phyloP scores from a whole-genome alignment of 371 early-diverging fungal species.

The Apophysomyces trapeziformis region DNA sequence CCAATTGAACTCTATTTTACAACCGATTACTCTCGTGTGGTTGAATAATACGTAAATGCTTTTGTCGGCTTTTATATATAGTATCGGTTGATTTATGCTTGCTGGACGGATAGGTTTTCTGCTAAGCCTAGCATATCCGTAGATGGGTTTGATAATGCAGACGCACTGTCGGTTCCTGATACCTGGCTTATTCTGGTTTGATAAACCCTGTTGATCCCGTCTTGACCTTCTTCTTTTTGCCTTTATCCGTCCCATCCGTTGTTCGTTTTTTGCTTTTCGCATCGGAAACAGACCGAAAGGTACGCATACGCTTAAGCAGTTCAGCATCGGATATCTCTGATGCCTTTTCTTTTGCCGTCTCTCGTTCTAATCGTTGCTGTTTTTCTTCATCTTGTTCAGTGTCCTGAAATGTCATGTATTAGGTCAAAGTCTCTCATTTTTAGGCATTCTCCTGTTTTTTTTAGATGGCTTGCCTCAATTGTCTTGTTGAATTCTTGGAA shows the following conservation, averaged over 20 bases:
- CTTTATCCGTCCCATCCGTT: slow-evolving; percentile 9
- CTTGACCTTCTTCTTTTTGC: slow-evolving; percentile 12
- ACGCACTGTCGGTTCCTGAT: too few relatives aligned
- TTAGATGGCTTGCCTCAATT: slow-evolving; percentile 36
- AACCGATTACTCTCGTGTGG: too few relatives aligned
- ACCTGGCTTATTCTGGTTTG: slow-evolving; percentile 24
- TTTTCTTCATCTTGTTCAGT: slow-evolving; percentile 20
- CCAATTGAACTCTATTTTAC: too few relatives aligned
- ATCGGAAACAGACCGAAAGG: slow-evolving; percentile 21
- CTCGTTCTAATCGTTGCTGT: slow-evolving; percentile 28
- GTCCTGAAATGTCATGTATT: slow-evolving; percentile 8
- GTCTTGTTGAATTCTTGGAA: slow-evolving; percentile 55
- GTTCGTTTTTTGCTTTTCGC: slow-evolving; percentile 17
- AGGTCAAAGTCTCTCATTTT: background rate
- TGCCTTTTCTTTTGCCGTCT: slow-evolving; percentile 27
- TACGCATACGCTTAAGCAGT: slow-evolving; percentile 28
- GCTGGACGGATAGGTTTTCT: too few relatives aligned
- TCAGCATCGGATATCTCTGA: slow-evolving; percentile 25
- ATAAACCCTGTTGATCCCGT: slow-evolving; percentile 22
- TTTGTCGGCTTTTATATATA: too few relatives aligned
- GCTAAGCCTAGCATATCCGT: too few relatives aligned
- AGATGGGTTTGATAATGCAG: too few relatives aligned
- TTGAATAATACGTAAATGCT: too few relatives aligned
- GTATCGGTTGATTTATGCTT: too few relatives aligned
- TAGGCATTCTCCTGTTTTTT: too few relatives aligned